Percentiles rank a stretch among this genome's conserved stretches.
Evolutionary conservation across 2,329 filamentous ascomycete species (phyloP).

Genomic region (Cyclaneusma minus): DNA sequence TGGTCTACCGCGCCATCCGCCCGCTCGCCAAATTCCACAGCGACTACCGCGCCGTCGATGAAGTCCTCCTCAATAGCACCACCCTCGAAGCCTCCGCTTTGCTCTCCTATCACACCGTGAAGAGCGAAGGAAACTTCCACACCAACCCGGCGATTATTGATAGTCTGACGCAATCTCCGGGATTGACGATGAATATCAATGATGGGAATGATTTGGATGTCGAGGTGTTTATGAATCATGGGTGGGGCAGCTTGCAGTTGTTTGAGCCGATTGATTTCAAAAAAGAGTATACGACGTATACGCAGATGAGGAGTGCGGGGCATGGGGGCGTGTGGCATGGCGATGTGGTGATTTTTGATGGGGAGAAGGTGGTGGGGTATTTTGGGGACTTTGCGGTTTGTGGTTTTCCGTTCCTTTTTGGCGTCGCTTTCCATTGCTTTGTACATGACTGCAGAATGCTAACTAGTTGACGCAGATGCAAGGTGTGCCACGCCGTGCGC

Average conservation of each 20-base stretch:
- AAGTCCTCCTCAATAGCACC: slow-evolving; percentile 16
- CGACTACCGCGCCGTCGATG: slow-evolving; percentile 16
- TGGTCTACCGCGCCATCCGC: slow-evolving; percentile 14
- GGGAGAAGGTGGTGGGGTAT: no score
- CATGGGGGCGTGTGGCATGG: no score
- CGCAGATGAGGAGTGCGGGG: slow-evolving; percentile 10
- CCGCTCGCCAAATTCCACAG: slow-evolving; percentile 15
- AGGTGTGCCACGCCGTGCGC: no score
- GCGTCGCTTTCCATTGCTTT: no score
- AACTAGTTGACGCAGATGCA: no score
- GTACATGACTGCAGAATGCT: no score
- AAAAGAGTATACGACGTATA: slow-evolving; percentile 10
- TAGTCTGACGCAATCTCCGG: slow-evolving; percentile 8
- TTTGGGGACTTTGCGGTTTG: no score
- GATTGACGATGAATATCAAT: slow-evolving; percentile 14
- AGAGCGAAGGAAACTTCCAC: slow-evolving; percentile 10
- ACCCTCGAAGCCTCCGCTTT: slow-evolving; percentile 11
- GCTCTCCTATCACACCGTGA: slow-evolving; percentile 5
- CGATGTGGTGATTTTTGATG: no score
- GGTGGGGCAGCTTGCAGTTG: slow-evolving; percentile 11
- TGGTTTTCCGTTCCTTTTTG: no score
- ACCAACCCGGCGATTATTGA: slow-evolving; percentile 12
- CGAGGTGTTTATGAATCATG: slow-evolving; percentile 14
- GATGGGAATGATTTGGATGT: slow-evolving; percentile 11
- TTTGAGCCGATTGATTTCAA: slow-evolving; percentile 8